Percentiles rank a stretch among this genome's conserved stretches.
Conservation (phyloP, 192 early-diverging fungal species). For the Thamnidium elegans region DNA sequence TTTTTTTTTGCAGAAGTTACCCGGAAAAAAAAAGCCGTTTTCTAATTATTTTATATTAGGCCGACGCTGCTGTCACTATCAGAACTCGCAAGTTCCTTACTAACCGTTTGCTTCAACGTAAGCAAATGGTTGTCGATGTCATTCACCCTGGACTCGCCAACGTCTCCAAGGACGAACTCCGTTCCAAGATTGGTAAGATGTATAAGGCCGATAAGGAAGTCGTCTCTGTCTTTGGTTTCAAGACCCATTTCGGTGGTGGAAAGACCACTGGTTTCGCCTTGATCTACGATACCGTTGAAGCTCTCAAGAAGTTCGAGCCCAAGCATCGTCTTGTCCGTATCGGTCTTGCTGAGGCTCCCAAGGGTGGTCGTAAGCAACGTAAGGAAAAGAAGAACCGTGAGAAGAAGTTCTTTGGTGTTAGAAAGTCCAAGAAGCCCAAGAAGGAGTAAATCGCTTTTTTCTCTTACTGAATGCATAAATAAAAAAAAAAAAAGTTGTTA, state of each 20-base stretch:
- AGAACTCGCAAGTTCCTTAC: conserved; percentile 99
- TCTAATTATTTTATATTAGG: conserved; percentile 9
- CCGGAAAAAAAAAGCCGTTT: no score
- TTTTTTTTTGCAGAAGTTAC: no score
- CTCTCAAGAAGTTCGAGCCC: conserved; percentile 98
- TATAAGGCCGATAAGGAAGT: conserved; percentile 90
- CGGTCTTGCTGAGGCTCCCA: conserved; percentile 63
- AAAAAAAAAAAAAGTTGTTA: not conserved
- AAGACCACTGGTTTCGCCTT: conserved; percentile 93
- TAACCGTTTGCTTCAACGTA: conserved; percentile 95
- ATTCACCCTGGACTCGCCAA: conserved; percentile 93
- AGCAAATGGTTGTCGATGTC: conserved; percentile 97
- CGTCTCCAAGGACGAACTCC: conserved; percentile 88
- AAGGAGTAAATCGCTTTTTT: not conserved
- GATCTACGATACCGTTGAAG: conserved; percentile 92
- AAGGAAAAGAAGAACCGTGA: conserved; percentile 99
- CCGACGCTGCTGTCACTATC: conserved; percentile 78
- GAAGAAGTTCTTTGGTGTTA: conserved; percentile 98
- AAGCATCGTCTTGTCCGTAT: conserved; percentile 84
- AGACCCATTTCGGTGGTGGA: conserved; percentile 95
- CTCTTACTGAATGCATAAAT: not conserved
- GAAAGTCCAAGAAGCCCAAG: conserved; percentile 69
- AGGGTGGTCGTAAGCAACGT: conserved; percentile 92
- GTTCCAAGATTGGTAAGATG: conserved; percentile 91
- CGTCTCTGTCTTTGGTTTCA: conserved; percentile 93